Evolutionary conservation across 169 alveolate species (phyloP).

Genomic region (Eimeria acervulina): DNA sequence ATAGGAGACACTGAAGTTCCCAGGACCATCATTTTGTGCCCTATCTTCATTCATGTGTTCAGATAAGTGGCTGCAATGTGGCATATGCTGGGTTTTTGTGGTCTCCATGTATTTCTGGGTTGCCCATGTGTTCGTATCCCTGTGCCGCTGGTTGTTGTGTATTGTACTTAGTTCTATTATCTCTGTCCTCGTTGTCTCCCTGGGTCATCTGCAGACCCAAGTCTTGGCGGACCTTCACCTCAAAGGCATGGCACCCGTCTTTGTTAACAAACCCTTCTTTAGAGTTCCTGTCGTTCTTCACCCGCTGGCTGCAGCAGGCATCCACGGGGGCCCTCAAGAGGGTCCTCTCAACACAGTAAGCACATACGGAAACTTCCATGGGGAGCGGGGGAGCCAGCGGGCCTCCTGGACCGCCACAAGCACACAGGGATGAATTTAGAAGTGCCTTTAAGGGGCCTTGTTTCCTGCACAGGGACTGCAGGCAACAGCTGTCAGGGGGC

Average conservation of each 20-base stretch:
- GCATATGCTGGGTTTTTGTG: not conserved
- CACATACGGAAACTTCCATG: not conserved
- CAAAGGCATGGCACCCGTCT: constrained; percentile 76
- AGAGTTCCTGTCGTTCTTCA: constrained; percentile 44
- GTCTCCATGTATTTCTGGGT: too few relatives aligned
- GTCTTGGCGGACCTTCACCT: constrained; percentile 72
- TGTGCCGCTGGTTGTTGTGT: not conserved
- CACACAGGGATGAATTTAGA: not conserved
- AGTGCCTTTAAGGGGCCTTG: not conserved
- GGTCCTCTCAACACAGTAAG: not conserved
- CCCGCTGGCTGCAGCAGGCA: constrained; percentile 67
- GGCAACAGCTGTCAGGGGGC: not conserved
- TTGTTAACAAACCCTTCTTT: constrained; percentile 53
- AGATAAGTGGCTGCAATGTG: not conserved
- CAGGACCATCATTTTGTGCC: not conserved
- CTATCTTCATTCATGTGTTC: not conserved
- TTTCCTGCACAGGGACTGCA: not conserved
- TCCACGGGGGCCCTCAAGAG: not conserved
- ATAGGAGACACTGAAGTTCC: not conserved
- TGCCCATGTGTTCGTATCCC: not conserved
- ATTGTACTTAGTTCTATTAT: not conserved
- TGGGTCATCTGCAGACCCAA: constrained; percentile 26
- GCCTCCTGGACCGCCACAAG: not conserved
- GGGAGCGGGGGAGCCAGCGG: not conserved
- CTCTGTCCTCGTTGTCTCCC: not conserved